These are phyloP conservation scores for Gossypium rotundifolium DNA, from an alignment of 345 rosid genomes.

Conservation along the genomic window DNA sequence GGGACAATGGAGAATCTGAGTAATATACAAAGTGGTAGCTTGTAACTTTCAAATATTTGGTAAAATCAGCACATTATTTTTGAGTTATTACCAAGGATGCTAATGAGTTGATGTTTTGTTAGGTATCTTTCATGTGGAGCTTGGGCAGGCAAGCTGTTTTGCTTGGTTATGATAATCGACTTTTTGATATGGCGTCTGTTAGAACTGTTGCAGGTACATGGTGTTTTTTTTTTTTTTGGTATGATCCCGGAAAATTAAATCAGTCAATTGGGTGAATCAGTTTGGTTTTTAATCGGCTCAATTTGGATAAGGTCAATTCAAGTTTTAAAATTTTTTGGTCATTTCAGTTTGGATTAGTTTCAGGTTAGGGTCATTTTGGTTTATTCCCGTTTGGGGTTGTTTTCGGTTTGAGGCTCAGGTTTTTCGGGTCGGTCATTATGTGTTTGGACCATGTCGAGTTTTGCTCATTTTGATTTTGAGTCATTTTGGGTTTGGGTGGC, in stretches of 20 bases:
- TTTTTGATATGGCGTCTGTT: slow-evolving; percentile 66
- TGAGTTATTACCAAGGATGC: neutral
- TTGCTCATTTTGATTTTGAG: too few species aligned
- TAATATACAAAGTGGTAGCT: neutral
- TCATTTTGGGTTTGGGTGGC: too few species aligned
- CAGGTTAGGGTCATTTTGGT: too few species aligned
- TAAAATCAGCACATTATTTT: neutral
- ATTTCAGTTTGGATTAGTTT: too few species aligned
- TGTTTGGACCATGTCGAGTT: too few species aligned
- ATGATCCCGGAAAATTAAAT: neutral
- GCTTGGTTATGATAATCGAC: slow-evolving; percentile 89
- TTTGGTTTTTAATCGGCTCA: too few species aligned
- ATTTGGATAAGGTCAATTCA: too few species aligned
- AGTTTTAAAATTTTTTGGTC: too few species aligned
- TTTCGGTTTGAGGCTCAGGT: too few species aligned
- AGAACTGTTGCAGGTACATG: slow-evolving; percentile 53
- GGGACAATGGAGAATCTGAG: neutral
- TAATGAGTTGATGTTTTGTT: neutral
- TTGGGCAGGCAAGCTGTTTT: slow-evolving; percentile 92
- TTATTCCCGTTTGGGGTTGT: too few species aligned
- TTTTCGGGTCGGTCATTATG: too few species aligned
- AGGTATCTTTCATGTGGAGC: slow-evolving; percentile 89
- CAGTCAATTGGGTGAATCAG: too few species aligned
- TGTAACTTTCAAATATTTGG: neutral
- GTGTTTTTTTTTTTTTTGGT: neutral